Evolutionary conservation across 495 filamentous ascomycete genomes (phyloP).

Genomic region (Hyphodiscus hymeniophilus): DNA sequence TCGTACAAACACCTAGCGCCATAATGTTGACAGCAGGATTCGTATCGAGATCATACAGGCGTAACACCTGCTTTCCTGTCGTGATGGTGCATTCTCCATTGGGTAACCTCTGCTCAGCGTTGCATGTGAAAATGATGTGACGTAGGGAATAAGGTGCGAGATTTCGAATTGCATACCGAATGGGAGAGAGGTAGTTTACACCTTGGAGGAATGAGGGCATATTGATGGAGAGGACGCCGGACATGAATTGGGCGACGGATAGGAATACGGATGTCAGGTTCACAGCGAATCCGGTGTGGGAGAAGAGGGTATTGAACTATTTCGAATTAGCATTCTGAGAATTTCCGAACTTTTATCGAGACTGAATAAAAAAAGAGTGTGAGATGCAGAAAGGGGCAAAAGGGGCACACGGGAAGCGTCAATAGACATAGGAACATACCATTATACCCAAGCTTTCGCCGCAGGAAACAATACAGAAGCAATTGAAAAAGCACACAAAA

Average conservation of each 20-base stretch:
- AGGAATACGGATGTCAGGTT: slow-evolving; percentile 58
- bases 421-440: slow-evolving; percentile 12
- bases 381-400: background rate
- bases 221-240: slow-evolving; percentile 58
- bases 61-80: slow-evolving; percentile 54
- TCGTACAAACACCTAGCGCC: slow-evolving; percentile 47
- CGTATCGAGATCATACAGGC: slow-evolving; percentile 53
- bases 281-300: slow-evolving; percentile 66
- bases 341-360: too few relatives aligned
- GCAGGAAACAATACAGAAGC: slow-evolving; percentile 62
- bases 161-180: slow-evolving; percentile 58
- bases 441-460: slow-evolving; percentile 72
- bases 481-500: slow-evolving; percentile 57
- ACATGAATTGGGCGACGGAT: slow-evolving; percentile 56
- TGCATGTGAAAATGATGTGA: slow-evolving; percentile 51
- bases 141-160: slow-evolving; percentile 50
- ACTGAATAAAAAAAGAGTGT: too few relatives aligned
- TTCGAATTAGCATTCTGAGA: background rate
- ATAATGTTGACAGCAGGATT: slow-evolving; percentile 47
- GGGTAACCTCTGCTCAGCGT: slow-evolving; percentile 41
- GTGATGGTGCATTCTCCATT: slow-evolving; percentile 51
- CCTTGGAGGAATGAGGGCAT: slow-evolving; percentile 57
- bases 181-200: slow-evolving; percentile 60
- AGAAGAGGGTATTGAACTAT: slow-evolving; percentile 62
- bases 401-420: background rate